Conservation (phyloP, 306 rosid genomes). For the Glycine soja region DNA sequence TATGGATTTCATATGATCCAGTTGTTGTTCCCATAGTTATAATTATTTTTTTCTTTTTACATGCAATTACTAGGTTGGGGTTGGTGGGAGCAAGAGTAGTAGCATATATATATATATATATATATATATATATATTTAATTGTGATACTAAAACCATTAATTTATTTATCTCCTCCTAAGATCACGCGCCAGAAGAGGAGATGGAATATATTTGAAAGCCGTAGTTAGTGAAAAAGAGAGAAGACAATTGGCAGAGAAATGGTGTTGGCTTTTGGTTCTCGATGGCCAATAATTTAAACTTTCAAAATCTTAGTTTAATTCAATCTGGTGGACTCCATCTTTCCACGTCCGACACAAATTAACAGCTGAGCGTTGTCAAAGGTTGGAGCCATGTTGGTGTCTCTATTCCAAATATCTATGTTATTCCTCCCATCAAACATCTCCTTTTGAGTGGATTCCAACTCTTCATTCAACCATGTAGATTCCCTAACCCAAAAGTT, state of each 20-base stretch:
- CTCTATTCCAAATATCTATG: conserved; percentile 61
- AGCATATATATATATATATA: no score
- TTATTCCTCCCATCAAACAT: conserved; percentile 63
- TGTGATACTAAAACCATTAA: not conserved
- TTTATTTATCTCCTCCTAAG: conserved; percentile 32
- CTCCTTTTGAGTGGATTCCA: conserved; percentile 93
- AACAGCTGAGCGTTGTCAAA: conserved; percentile 65
- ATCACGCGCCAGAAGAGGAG: conserved; percentile 42
- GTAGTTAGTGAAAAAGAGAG: conserved; percentile 20
- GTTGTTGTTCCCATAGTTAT: conserved; percentile 13
- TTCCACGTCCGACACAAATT: conserved; percentile 79
- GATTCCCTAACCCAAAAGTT: conserved; percentile 60
- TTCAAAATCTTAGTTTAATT: conserved; percentile 43
- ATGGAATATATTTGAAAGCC: not conserved
- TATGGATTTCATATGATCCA: conserved; percentile 7
- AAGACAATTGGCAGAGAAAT: conserved; percentile 42
- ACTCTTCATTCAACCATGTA: conserved; percentile 90
- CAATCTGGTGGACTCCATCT: conserved; percentile 66
- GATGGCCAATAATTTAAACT: conserved; percentile 56
- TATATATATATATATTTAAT: not conserved
- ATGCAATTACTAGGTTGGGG: conserved; percentile 41
- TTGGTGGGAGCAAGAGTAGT: conserved; percentile 49
- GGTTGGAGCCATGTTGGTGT: conserved; percentile 68
- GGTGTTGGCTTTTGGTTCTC: conserved; percentile 45
- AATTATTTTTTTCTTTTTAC: not conserved